Evolutionary conservation across 352 stramenopile species (phyloP).

Genomic region (Globisporangium spiculum): DNA sequence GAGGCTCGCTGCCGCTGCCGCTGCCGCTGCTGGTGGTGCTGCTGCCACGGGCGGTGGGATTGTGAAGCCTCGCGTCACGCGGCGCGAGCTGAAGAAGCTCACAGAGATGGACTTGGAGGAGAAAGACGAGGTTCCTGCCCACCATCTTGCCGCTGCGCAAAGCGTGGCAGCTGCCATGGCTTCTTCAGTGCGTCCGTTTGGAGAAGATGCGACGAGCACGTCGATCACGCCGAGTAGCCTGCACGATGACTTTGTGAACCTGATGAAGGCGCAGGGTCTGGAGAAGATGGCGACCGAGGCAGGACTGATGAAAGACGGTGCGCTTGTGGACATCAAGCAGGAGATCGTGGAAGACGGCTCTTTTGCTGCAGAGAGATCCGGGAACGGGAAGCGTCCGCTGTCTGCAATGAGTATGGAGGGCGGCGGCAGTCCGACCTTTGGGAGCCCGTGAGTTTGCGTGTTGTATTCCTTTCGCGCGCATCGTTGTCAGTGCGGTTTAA

Average conservation of each 20-base stretch:
- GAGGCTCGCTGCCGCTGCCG: constrained; percentile 15
- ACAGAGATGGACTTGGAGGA: constrained; percentile 76
- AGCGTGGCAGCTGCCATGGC: background rate
- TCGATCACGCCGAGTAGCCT: constrained; percentile 66
- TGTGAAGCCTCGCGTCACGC: constrained; percentile 54
- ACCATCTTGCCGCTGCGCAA: background rate
- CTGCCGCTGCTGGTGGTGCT: background rate
- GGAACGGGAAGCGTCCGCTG: constrained; percentile 26
- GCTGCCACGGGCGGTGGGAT: constrained; percentile 7
- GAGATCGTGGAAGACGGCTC: constrained; percentile 24
- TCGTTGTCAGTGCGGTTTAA: background rate
- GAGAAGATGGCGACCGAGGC: constrained; percentile 83
- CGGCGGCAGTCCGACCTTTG: constrained; percentile 45
- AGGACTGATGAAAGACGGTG: constrained; percentile 70
- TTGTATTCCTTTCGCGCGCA: background rate
- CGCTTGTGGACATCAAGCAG: constrained; percentile 60
- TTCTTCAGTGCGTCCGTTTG: constrained; percentile 29
- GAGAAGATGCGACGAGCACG: constrained; percentile 30
- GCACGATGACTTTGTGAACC: constrained; percentile 84
- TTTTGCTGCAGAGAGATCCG: background rate
- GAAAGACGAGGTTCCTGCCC: constrained; percentile 37
- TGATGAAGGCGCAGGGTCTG: constrained; percentile 82
- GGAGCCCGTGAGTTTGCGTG: constrained; percentile 47
- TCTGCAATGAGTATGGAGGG: constrained; percentile 23
- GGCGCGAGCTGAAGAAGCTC: constrained; percentile 76